A percentile compares a stretch with the other conserved stretches of the same genome.
Evolutionary conservation across 2,329 filamentous ascomycete genomes (phyloP).

Genomic region (Bipolaris victoriae): DNA sequence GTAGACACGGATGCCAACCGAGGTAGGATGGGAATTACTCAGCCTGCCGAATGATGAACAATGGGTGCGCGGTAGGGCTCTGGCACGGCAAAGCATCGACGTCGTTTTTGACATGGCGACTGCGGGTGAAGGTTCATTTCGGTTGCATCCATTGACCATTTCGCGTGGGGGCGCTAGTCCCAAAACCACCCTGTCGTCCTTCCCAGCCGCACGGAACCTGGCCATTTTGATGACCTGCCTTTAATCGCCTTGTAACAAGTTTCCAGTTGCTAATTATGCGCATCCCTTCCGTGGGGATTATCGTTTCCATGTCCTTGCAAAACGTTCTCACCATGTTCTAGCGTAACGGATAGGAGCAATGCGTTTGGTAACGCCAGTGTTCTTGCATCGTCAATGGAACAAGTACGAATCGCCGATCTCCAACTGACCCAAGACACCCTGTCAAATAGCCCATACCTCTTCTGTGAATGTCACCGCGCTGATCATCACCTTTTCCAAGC

Average conservation of each 20-base stretch:
- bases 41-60: background rate
- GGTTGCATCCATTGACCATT: background rate
- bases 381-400: background rate
- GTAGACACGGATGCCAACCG: background rate
- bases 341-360: background rate
- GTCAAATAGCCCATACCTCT: slow-evolving; percentile 8
- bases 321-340: background rate
- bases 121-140: slow-evolving; percentile 9
- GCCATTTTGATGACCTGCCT: background rate
- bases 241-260: background rate
- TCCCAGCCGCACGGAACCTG: slow-evolving; percentile 4
- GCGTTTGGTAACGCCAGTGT: background rate
- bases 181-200: background rate
- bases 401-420: slow-evolving; percentile 14
- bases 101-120: slow-evolving; percentile 9
- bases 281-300: background rate
- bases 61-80: background rate
- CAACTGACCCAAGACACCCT: slow-evolving; percentile 1
- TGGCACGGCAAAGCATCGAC: slow-evolving; percentile 4
- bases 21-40: slow-evolving; percentile 2
- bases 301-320: background rate
- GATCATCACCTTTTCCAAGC: slow-evolving; percentile 1
- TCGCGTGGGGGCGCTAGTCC: background rate
- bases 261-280: background rate
- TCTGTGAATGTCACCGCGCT: slow-evolving; percentile 10